Evolutionary conservation across 225 moss, liverwort and hornwort species (phyloP), one percentile per base, ranked within the genome.

Genomic region (Neckera pumila): DNA sequence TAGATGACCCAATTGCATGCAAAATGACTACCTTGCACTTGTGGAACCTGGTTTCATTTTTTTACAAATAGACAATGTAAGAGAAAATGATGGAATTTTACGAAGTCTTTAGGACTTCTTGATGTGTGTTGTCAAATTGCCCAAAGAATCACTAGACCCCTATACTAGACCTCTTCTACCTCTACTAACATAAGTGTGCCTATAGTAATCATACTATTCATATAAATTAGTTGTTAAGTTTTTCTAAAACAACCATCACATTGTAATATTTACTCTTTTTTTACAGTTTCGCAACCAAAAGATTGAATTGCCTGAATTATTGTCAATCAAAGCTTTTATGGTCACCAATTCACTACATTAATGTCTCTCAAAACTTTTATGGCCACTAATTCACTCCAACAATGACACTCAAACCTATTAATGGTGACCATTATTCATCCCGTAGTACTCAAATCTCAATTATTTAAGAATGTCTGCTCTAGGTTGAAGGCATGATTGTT

Each of bases 231-330:
- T 36, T 36, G n/a, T 25, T 56, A 16, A 77, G 4, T 23, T n/a
- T 34, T 56, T 1, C 12, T n/a, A 36, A 16, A n/a, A 77, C 54
- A 56, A n/a, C 10, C 14, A 79, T 57, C 38, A 38, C 17, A 79
- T 38, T 7, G 7, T 38, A 27, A 57, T 38, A 26, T 16, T 25
- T 4, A 77, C 0, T 57, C 54, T 25, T 47, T 57, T 25, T 0
- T 26, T 0, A n/a, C 1, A 1, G 0, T 23, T n/a, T 4, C 57
- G 1, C 26, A 57, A 57, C 0, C 1, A 1, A 26, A 11, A 16
- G 17, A 1, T 38, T 79, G 27, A 79, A 6, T 38, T 57, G 17
- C 4, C 25, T 2, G 10, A 1, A 17, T 38, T 57, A 26, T 0
- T 38, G 0, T 78, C 78, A n/a, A 57, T 78, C 16, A 57, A 7